Evolutionary conservation across 78 protist species (phyloP).

Genomic region (Cavenderia fasciculata): DNA sequence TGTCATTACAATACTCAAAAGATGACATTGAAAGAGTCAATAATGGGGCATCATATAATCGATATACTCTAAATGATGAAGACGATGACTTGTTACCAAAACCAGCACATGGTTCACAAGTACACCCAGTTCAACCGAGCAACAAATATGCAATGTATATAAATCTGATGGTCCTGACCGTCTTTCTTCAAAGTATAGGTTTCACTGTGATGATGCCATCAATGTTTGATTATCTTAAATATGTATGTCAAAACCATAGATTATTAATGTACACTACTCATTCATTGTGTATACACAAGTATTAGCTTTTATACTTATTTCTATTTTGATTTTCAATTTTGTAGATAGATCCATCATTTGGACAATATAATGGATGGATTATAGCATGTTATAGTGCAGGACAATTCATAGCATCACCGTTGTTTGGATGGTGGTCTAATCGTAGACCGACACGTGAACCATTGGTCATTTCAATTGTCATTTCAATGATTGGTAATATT

Average conservation of each 20-base stretch:
- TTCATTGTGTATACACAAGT: too few species aligned
- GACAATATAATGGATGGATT: slow-evolving; percentile 2
- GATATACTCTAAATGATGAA: too few species aligned
- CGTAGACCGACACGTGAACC: slow-evolving; percentile 13
- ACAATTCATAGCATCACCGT: slow-evolving; percentile 66
- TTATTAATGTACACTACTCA: background rate
- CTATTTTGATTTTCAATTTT: background rate
- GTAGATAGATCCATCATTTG: background rate
- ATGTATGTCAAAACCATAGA: background rate
- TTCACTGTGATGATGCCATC: slow-evolving; percentile 61
- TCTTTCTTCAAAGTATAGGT: slow-evolving; percentile 44
- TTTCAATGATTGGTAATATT: slow-evolving; percentile 38
- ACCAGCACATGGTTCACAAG: background rate
- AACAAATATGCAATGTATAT: slow-evolving; percentile 16
- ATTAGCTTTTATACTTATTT: too few species aligned
- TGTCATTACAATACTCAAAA: too few species aligned
- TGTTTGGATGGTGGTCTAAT: slow-evolving; percentile 76
- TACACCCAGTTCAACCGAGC: background rate
- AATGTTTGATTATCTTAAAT: slow-evolving; percentile 25
- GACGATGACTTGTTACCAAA: too few species aligned
- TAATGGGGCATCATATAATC: too few species aligned
- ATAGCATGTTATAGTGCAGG: slow-evolving; percentile 57
- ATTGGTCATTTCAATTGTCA: slow-evolving; percentile 4
- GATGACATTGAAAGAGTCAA: too few species aligned
- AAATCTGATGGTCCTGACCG: slow-evolving; percentile 64